These are phyloP conservation scores for Catharanthus roseus DNA, from an alignment of 257 asterid genomes.

Conservation along the genomic window DNA sequence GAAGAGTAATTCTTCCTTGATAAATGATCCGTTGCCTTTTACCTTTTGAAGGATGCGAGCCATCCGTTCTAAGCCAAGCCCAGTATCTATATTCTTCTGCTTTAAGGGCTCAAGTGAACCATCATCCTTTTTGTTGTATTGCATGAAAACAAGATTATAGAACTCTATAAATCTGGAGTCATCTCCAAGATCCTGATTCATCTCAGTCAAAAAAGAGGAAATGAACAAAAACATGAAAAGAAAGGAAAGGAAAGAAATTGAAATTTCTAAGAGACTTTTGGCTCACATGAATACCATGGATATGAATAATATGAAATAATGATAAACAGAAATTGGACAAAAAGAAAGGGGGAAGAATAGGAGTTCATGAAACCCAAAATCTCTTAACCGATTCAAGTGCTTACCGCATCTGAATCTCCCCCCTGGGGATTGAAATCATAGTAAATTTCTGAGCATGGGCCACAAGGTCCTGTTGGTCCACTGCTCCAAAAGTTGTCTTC, in stretches of 20 bases:
- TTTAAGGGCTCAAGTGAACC: conserved; percentile 96
- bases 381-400: conserved; percentile 21
- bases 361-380: conserved; percentile 11
- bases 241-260: conserved; percentile 6
- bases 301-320: neutral
- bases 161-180: conserved; percentile 94
- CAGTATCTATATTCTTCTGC: conserved; percentile 93
- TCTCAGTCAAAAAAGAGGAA: conserved; percentile 6
- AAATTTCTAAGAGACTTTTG: too few relatives aligned
- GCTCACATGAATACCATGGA: neutral
- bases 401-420: conserved; percentile 66
- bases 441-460: conserved; percentile 93
- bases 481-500: conserved; percentile 98
- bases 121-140: conserved; percentile 81
- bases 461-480: conserved; percentile 94
- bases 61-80: conserved; percentile 94
- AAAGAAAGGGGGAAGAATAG: neutral
- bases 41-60: conserved; percentile 93
- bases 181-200: conserved; percentile 84
- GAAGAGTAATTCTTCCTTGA: neutral
- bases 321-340: conserved; percentile 11
- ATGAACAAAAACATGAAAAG: neutral
- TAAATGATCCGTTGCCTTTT: conserved; percentile 7
- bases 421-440: conserved; percentile 88
- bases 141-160: conserved; percentile 96